These are phyloP conservation scores for Fagus crenata DNA, from an alignment of 306 rosid genomes.

Conservation along the genomic window DNA sequence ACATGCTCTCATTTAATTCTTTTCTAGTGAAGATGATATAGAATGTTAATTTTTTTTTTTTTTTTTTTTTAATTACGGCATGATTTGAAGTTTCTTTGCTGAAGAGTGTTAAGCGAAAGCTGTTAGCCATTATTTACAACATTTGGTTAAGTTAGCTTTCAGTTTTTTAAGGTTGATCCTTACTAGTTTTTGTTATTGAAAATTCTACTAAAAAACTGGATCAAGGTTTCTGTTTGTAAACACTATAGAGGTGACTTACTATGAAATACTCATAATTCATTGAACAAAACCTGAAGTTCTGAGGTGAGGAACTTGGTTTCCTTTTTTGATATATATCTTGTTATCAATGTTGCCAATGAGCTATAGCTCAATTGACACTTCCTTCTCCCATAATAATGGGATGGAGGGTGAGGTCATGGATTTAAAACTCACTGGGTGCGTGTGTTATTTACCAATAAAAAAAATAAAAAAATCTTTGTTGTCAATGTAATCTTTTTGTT, in stretches of 20 bases:
- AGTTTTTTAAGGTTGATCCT: background rate
- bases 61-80: background rate
- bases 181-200: background rate
- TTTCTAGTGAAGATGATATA: background rate
- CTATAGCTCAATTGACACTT: too few species aligned
- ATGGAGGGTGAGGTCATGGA: too few species aligned
- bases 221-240: background rate
- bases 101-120: background rate
- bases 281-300: background rate
- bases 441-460: too few species aligned
- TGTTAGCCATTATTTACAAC: background rate
- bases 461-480: too few species aligned
- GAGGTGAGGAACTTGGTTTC: background rate
- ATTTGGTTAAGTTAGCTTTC: background rate
- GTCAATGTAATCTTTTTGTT: slow-evolving; percentile 5
- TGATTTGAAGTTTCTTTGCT: background rate
- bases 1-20: background rate
- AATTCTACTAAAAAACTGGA: background rate
- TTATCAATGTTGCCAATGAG: too few species aligned
- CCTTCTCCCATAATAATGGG: too few species aligned
- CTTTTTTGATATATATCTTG: too few species aligned
- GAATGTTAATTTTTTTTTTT: too few species aligned
- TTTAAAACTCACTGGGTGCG: too few species aligned
- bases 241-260: too few species aligned
- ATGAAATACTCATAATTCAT: background rate